These are phyloP conservation scores for Curvularia spicifera DNA, from an alignment of 2,329 filamentous ascomycete species.

Conservation along the genomic window DNA sequence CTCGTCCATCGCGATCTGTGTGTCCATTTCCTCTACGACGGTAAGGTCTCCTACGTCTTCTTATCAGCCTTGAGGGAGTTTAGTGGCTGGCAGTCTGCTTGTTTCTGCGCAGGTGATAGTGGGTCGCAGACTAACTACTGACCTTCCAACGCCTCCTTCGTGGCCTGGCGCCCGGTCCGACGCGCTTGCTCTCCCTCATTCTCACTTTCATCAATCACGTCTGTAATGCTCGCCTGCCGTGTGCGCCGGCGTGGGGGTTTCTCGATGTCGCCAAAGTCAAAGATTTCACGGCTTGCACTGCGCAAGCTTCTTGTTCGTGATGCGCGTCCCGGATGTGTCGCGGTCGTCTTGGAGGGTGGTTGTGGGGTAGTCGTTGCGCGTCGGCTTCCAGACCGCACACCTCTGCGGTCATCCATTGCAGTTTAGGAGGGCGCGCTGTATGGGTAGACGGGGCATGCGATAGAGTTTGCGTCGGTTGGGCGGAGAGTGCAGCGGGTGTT, in stretches of 20 bases:
- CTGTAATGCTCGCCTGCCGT: constrained; percentile 40
- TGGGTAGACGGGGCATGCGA: constrained; percentile 17
- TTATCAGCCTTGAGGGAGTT: constrained; percentile 21
- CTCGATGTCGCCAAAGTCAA: constrained; percentile 23
- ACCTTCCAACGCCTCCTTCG: constrained; percentile 38
- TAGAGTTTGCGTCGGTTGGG: constrained; percentile 1
- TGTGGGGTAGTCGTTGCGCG: constrained; percentile 45
- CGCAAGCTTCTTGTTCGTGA: constrained; percentile 43
- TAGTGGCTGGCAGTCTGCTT: not conserved
- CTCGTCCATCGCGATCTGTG: constrained; percentile 29
- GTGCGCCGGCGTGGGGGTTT: constrained; percentile 34
- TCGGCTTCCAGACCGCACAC: constrained; percentile 43
- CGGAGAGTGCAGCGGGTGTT: constrained; percentile 5
- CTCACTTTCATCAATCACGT: constrained; percentile 35
- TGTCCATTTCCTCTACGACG: constrained; percentile 42
- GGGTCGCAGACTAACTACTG: constrained; percentile 22
- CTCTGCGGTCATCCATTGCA: constrained; percentile 44
- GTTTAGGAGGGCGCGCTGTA: constrained; percentile 3
- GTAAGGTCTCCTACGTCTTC: constrained; percentile 38
- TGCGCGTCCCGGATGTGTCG: constrained; percentile 30
- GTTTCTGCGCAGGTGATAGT: not conserved
- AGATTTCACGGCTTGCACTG: constrained; percentile 51
- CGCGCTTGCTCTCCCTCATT: constrained; percentile 25
- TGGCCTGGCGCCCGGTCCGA: constrained; percentile 29
- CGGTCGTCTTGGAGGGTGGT: constrained; percentile 27